Evolutionary conservation across 2,329 filamentous ascomycete genomes (phyloP), one percentile per base, ranked within the genome.

Genomic region (Sarocladiaceae sp.): DNA sequence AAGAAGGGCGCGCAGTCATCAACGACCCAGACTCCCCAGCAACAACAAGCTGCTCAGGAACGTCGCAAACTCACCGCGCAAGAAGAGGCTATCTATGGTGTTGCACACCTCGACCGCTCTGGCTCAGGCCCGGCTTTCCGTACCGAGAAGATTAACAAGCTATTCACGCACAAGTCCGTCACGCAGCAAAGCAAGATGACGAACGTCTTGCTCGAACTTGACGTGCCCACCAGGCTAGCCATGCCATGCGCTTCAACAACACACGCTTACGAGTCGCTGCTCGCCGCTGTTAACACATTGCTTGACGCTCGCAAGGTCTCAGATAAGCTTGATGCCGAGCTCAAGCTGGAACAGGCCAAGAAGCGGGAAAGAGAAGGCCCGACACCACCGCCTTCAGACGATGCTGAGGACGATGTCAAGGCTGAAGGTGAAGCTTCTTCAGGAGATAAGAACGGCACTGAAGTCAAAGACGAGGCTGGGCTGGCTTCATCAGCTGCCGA

Each of bases 91-190:
- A 79, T 87, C 29, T 97, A 93, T 63, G 94, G 93, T 56, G 87
- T 99, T 10, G 82, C 87, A 7, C 84, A 89, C 58, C 87, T 93
- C 64, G 93, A 97, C 52, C 88, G 93, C 25, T 78, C 97, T 35
- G 84, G 87, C 2, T 87, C 86, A 8, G 93, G 94, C 6, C 89
- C 96, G 31, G 87, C 89, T 13, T 97, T 97, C 78, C 88, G 93
- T 12, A 90, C 90, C 25, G 88, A 93, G 60, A 86, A 83, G 66
- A 82, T 93, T 54, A 85, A 86, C 59, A 91, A 91, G 67, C 80
- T 90, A 22, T 86, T 90, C 52, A 83, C 84, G 33, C 87, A 87
- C 57, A 92, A 92, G 71, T 87, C 82, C 15, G 82, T 86, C 51
- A 82, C 87, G 55, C 88, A 92, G 64, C 88, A 89, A 58, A 70